phyloP scores from a whole-genome alignment of 352 stramenopile genomes.

The Globisporangium yorkense region DNA sequence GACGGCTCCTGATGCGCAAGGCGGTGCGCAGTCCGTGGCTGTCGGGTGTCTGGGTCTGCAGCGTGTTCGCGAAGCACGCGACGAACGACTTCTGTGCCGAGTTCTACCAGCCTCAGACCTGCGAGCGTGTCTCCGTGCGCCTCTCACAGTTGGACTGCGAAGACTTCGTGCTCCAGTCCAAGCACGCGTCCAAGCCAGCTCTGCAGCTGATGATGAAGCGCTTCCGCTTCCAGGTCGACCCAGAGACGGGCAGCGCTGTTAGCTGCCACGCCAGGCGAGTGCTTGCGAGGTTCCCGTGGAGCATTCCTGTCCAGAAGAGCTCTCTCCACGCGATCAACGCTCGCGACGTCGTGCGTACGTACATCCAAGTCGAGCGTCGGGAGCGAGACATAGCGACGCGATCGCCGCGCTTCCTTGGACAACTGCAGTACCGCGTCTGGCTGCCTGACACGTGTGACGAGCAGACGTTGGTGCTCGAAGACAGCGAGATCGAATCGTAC shows the following conservation, averaged over 20 bases:
- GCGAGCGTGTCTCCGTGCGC: constrained; percentile 10
- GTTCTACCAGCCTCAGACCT: constrained; percentile 34
- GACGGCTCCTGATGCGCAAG: constrained; percentile 27
- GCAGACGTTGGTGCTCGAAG: constrained; percentile 34
- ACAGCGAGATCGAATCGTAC: constrained; percentile 54
- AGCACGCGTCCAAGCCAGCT: constrained; percentile 1
- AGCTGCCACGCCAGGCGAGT: constrained; percentile 17
- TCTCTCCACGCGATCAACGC: constrained; percentile 35
- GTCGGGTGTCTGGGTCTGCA: constrained; percentile 27
- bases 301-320: constrained; percentile 27
- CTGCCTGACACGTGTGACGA: constrained; percentile 48
- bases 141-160: constrained; percentile 24
- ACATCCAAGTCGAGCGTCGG: constrained; percentile 54
- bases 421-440: constrained; percentile 34
- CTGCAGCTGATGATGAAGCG: constrained; percentile 16
- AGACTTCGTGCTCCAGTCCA: constrained; percentile 18
- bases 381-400: constrained; percentile 4
- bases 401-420: background rate
- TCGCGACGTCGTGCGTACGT: constrained; percentile 30
- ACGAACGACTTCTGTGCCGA: constrained; percentile 21
- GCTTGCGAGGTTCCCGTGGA: constrained; percentile 37
- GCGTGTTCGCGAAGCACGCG: constrained; percentile 18
- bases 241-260: constrained; percentile 3
- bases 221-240: constrained; percentile 22
- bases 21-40: constrained; percentile 24